Base-by-base conservation (phyloP, 139 green algal species). In the Chlamydomonas incerta region DNA sequence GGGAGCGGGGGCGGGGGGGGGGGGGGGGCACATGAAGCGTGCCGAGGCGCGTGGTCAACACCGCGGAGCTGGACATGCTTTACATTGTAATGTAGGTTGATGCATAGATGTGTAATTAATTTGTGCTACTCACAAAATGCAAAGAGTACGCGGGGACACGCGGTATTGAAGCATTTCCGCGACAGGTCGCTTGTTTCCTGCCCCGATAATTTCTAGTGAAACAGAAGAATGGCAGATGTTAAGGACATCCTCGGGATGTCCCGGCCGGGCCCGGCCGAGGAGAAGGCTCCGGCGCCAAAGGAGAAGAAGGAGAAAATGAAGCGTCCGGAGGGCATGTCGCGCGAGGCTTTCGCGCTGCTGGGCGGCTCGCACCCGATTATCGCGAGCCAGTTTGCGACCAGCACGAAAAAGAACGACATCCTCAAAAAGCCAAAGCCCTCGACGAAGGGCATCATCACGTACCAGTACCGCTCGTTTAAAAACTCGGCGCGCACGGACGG, bases 261-360 rank as follows among this genome's bases (percentile, higher is more conserved):
- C 28, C 85, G 92, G 23, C 74, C 81, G 20, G 86, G 57, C 2
- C n/a, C 68, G 15, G 28, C 87, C 14, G 70, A n/a, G 5, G 33
- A 73, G 18, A 85, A 88, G 34, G 65, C 72, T 20, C 68, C 65
- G 41, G 81, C 35, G 29, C 50, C 74, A 21, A 92, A 93, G 71
- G 69, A 74, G 21, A 93, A 93, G 83, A 85, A 90, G 66, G 83
- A 94, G n/a, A 96, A 96, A 79, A 84, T 91, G 41, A 96, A 97
- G 88, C 90, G 92, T 18, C 95, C 95, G 47, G 93, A 97, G 67
- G 95, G 95, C 73, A 96, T 95, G 88, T 95, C 90, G 85, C 89
- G 96, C 9, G 96, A 99, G 82, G 96, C 96, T 0, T 98, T 98
- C 86, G 96, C 95, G 18, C 87, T 99, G 74, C 84, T 99, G 35